These are phyloP conservation scores for Coprinopsis cinerea DNA, from an alignment of 768 basidiomycete genomes.

Conservation along the genomic window DNA sequence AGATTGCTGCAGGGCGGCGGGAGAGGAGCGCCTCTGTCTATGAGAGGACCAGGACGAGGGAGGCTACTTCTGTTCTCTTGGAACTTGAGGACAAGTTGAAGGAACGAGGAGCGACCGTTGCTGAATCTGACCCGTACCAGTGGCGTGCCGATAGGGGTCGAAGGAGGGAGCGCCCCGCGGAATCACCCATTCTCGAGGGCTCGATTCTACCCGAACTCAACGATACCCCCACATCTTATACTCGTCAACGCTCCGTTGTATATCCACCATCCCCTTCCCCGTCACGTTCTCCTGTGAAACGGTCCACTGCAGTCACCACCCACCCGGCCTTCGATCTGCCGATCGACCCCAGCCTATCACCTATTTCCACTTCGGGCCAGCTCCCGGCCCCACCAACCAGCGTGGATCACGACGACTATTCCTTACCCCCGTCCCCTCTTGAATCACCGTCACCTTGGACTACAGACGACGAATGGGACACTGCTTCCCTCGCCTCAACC, in stretches of 20 bases:
- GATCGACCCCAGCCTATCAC: conserved; percentile 19
- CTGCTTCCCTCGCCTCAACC: conserved; percentile 58
- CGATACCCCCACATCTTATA: conserved; percentile 29
- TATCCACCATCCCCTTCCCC: conserved; percentile 54
- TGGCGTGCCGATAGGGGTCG: conserved; percentile 62
- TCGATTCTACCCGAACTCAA: conserved; percentile 24
- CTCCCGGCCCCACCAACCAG: conserved; percentile 25
- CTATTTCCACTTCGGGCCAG: conserved; percentile 37
- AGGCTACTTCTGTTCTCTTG: conserved; percentile 29
- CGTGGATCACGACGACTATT: conserved; percentile 8
- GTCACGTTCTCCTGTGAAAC: conserved; percentile 34
- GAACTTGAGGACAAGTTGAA: conserved; percentile 29
- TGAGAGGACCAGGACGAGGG: conserved; percentile 51
- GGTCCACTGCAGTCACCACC: neutral
- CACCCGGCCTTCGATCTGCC: conserved; percentile 13
- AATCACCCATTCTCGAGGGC: conserved; percentile 30
- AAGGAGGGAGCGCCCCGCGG: conserved; percentile 48
- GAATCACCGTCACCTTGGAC: conserved; percentile 57
- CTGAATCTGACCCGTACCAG: conserved; percentile 40
- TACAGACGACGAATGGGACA: conserved; percentile 78
- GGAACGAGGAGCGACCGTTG: conserved; percentile 24
- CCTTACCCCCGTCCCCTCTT: conserved; percentile 21
- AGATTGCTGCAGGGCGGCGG: conserved; percentile 61
- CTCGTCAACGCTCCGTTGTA: conserved; percentile 34
- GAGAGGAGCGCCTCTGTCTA: conserved; percentile 61